A percentile compares a stretch with the other conserved stretches of the same genome.
phyloP scores from a whole-genome alignment of 768 basidiomycete genomes.

The Leucocoprinus sp. region DNA sequence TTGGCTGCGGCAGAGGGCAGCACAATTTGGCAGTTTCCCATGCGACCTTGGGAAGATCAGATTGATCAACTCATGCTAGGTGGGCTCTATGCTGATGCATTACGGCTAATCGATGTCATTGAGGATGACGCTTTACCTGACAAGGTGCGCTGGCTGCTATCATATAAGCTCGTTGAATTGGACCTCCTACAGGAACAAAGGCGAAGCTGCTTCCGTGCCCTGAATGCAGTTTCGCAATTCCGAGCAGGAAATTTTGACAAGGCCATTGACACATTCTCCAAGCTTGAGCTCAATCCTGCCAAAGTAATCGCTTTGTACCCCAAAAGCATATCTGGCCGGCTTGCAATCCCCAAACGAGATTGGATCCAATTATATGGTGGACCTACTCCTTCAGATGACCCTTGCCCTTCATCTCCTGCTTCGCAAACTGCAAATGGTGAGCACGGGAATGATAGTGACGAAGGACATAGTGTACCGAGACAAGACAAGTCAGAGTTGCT shows the following conservation, averaged over 20 bases:
- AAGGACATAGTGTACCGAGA: slow-evolving; percentile 11
- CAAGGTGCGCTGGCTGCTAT: slow-evolving; percentile 37
- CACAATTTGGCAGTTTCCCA: slow-evolving; percentile 65
- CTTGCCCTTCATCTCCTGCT: slow-evolving; percentile 8
- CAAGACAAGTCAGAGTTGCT: slow-evolving; percentile 23
- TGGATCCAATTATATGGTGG: slow-evolving; percentile 89
- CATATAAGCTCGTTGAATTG: slow-evolving; percentile 4
- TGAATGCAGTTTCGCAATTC: slow-evolving; percentile 78
- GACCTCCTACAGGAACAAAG: slow-evolving; percentile 38
- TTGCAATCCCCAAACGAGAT: slow-evolving; percentile 55
- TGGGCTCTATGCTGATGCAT: slow-evolving; percentile 68
- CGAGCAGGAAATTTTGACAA: slow-evolving; percentile 56
- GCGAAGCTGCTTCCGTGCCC: slow-evolving; percentile 50
- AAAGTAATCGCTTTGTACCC: slow-evolving; percentile 90
- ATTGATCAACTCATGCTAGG: slow-evolving; percentile 73
- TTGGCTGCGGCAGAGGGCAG: slow-evolving; percentile 63
- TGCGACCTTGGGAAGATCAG: slow-evolving; percentile 73
- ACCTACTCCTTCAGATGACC: slow-evolving; percentile 26
- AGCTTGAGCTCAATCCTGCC: slow-evolving; percentile 87
- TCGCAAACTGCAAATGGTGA: slow-evolving; percentile 8
- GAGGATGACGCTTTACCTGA: slow-evolving; percentile 53
- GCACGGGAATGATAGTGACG: slow-evolving; percentile 14
- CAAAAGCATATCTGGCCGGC: slow-evolving; percentile 67
- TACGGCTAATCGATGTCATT: slow-evolving; percentile 67
- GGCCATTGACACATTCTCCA: slow-evolving; percentile 82